These are phyloP conservation scores for Boletales sp. DNA, from an alignment of 768 basidiomycete genomes.

Conservation along the genomic window DNA sequence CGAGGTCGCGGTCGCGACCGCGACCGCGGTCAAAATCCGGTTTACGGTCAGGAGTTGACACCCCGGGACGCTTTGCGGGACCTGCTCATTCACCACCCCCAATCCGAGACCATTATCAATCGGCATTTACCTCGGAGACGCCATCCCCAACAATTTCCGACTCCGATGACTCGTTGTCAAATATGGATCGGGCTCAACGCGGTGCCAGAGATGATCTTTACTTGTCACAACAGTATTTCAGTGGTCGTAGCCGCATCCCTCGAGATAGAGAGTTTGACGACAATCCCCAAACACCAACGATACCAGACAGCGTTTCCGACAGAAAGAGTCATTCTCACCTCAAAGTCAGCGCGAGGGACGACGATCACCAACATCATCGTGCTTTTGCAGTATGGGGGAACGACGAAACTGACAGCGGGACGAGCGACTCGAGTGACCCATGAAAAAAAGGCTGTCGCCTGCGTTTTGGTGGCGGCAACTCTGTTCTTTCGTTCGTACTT, in stretches of 20 bases:
- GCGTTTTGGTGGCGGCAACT: neutral
- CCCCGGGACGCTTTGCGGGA: constrained; percentile 56
- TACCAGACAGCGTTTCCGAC: constrained; percentile 30
- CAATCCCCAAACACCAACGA: constrained; percentile 58
- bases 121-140: constrained; percentile 30
- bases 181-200: constrained; percentile 37
- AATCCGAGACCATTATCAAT: constrained; percentile 14
- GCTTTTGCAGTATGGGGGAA: constrained; percentile 87
- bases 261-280: constrained; percentile 60
- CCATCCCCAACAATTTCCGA: constrained; percentile 37
- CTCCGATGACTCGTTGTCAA: constrained; percentile 33
- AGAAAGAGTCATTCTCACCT: constrained; percentile 11
- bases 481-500: constrained; percentile 5
- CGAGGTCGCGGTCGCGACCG: constrained; percentile 30
- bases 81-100: constrained; percentile 48
- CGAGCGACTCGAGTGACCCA: constrained; percentile 61
- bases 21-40: constrained; percentile 37
- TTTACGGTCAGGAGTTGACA: constrained; percentile 56
- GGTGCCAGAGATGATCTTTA: constrained; percentile 55
- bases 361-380: constrained; percentile 34
- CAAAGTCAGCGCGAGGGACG: constrained; percentile 15
- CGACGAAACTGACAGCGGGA: constrained; percentile 83
- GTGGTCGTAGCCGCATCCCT: constrained; percentile 56
- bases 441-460: constrained; percentile 11
- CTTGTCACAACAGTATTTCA: constrained; percentile 31